Evolutionary conservation across 2,329 filamentous ascomycete genomes (phyloP), one percentile per base, ranked within the genome.

Genomic region (Hypoxylon sp.): DNA sequence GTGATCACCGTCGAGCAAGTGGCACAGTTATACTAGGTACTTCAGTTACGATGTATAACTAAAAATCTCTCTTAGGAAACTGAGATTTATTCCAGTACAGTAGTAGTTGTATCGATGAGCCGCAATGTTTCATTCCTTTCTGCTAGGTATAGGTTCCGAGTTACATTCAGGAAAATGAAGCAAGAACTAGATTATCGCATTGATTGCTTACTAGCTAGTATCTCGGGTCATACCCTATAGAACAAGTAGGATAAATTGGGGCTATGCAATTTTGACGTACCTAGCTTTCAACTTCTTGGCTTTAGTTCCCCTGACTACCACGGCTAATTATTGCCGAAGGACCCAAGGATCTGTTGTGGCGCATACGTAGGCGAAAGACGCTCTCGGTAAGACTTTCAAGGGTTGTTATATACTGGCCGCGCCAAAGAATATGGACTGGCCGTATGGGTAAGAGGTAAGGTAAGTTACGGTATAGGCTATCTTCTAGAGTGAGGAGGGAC

Each of bases 51-150:
- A 41, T 7, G 17, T 10, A 32, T 21, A 48, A 17, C 45, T 23
- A 49, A 28, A 49, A 28, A 23, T 23, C 23, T 49, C 25, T 25
- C 21, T 14, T 7, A 28, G 6, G 19, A 59, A 6, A 21, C 32
- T 14, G 17, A 7, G 14, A 9, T n/a, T n/a, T 32, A 21, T 14
- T 30, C 43, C 1, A 10, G 28, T 58, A 58, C 32, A n/a, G 30
- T 6, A 28, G 34, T 25, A 36, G 41, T 41, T 45, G 17, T 60
- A 34, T 51, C 30, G 25, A 45, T 50, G 19, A 69, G 60, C 51
- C 56, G 60, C 63, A 69, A 62, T 57, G 57, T 69, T 60, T 49
- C 60, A 59, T 60, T 43, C 23, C 10, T 30, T 19, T 34, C 3
- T 9, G 21, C 14, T 14, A 6, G 49, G n/a, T 5, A 19, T 53